Percentiles rank a stretch among this genome's conserved stretches.
These are phyloP conservation scores for Boletus tomentosulus DNA, from an alignment of 768 basidiomycete genomes.

Conservation along the genomic window DNA sequence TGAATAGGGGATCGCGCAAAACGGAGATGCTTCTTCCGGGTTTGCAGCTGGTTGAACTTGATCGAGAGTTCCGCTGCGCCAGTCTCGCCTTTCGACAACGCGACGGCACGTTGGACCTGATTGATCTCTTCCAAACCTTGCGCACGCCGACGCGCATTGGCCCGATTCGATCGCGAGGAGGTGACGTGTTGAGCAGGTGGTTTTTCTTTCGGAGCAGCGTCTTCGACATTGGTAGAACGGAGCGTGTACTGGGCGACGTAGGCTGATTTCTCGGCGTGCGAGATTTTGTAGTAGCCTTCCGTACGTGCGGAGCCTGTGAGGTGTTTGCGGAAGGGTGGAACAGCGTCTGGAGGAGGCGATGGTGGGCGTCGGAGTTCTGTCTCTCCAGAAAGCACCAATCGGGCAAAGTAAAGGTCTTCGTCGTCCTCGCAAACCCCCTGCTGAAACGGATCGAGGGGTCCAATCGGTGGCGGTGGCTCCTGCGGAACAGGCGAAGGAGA, in stretches of 20 bases:
- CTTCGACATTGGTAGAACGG: slow-evolving; percentile 46
- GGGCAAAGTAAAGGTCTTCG: slow-evolving; percentile 82
- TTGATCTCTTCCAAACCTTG: slow-evolving; percentile 95
- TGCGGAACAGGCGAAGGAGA: slow-evolving; percentile 50
- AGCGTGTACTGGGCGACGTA: slow-evolving; percentile 88
- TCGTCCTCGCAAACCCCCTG: slow-evolving; percentile 75
- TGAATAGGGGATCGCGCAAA: slow-evolving; percentile 96
- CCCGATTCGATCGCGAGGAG: slow-evolving; percentile 86
- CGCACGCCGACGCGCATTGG: slow-evolving; percentile 86
- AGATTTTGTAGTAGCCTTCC: slow-evolving; percentile 94
- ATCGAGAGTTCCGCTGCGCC: slow-evolving; percentile 69
- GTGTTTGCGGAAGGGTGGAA: slow-evolving; percentile 67
- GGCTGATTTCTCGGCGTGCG: slow-evolving; percentile 83
- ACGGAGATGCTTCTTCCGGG: slow-evolving; percentile 94
- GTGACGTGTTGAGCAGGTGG: slow-evolving; percentile 54
- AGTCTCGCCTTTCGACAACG: slow-evolving; percentile 70
- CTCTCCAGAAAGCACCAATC: slow-evolving; percentile 30
- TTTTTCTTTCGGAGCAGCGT: slow-evolving; percentile 37
- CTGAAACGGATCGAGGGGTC: slow-evolving; percentile 50
- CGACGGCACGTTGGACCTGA: slow-evolving; percentile 78
- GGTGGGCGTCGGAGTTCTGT: slow-evolving; percentile 21
- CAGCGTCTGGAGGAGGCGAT: slow-evolving; percentile 37
- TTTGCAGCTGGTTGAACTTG: slow-evolving; percentile 98
- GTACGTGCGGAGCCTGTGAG: slow-evolving; percentile 85
- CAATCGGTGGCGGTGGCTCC: slow-evolving; percentile 37